A percentile compares a stretch with the other conserved stretches of the same genome.
phyloP scores from a whole-genome alignment of 2,329 filamentous ascomycete genomes.

The Biscogniauxia marginata region DNA sequence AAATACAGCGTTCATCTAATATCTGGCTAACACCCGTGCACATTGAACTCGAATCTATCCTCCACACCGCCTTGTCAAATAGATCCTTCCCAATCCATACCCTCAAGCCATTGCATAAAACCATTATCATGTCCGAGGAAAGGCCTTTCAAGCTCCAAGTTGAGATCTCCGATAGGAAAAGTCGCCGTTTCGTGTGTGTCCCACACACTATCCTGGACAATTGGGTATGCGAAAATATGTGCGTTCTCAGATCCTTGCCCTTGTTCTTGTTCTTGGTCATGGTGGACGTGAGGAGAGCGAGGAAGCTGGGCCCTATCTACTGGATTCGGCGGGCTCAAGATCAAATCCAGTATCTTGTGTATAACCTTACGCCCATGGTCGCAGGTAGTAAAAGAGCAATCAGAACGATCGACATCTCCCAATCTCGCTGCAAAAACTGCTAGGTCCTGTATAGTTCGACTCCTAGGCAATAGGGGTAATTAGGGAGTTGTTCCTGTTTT shows the following conservation, averaged over 20 bases:
- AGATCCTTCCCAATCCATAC: conserved; percentile 33
- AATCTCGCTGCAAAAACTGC: conserved; percentile 36
- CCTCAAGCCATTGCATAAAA: conserved; percentile 37
- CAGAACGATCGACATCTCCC: conserved; percentile 30
- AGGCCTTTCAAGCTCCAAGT: conserved; percentile 29
- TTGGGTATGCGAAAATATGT: conserved; percentile 11
- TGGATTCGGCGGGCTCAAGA: conserved; percentile 29
- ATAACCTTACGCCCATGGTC: conserved; percentile 36
- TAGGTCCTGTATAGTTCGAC: conserved; percentile 37
- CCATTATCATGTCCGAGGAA: conserved; percentile 33
- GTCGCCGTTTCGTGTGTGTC: conserved; percentile 21
- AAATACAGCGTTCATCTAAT: no score
- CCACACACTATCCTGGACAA: conserved; percentile 17
- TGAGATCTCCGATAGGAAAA: conserved; percentile 24
- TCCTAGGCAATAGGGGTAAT: conserved; percentile 34
- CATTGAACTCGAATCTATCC: no score
- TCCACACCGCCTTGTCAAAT: conserved; percentile 3
- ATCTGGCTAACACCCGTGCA: no score
- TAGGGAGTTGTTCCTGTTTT: conserved; percentile 35
- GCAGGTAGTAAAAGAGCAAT: conserved; percentile 32
- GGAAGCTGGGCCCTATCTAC: conserved; percentile 13
- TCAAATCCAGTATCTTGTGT: conserved; percentile 35
- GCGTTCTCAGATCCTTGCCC: conserved; percentile 14
- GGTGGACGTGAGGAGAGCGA: conserved; percentile 5
- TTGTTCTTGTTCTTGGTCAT: conserved; percentile 13